Percentiles rank a stretch among this genome's conserved stretches.
phyloP scores from a whole-genome alignment of 139 green algal species.

The Coelastrella sp. region DNA sequence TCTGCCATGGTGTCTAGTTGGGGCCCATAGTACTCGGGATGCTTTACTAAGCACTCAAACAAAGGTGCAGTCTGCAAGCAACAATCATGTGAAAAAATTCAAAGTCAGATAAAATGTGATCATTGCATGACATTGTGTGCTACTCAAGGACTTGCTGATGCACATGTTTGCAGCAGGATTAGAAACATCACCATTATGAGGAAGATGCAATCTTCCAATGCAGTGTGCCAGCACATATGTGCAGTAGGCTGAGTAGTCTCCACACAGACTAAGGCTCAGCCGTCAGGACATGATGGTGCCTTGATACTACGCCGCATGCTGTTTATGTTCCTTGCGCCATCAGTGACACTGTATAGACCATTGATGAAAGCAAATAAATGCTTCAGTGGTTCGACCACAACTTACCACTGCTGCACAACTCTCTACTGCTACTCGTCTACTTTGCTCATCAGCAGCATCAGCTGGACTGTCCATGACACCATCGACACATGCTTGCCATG shows the following conservation, averaged over 20 bases:
- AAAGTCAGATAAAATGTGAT: not conserved
- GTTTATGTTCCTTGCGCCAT: no score
- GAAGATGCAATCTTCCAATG: no score
- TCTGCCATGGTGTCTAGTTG: constrained; percentile 16
- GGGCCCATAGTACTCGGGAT: constrained; percentile 41
- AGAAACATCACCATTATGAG: no score
- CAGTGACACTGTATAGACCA: no score
- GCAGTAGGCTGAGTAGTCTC: no score
- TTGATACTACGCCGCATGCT: no score
- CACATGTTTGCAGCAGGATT: no score
- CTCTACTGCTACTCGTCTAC: constrained; percentile 2
- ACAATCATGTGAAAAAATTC: not conserved
- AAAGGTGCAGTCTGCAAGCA: constrained; percentile 36
- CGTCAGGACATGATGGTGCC: no score
- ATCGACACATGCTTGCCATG: constrained; percentile 46
- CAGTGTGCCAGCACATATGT: no score
- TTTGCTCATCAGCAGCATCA: not conserved
- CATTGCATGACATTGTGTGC: not conserved
- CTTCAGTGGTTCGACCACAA: not conserved
- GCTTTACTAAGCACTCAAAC: constrained; percentile 42
- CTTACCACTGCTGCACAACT: constrained; percentile 40
- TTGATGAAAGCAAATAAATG: not conserved
- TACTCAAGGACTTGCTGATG: no score
- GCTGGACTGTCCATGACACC: not conserved
- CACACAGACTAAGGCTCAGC: no score